phyloP scores from a whole-genome alignment of 1,284 basidiomycete species.

The Trametes polyzona region DNA sequence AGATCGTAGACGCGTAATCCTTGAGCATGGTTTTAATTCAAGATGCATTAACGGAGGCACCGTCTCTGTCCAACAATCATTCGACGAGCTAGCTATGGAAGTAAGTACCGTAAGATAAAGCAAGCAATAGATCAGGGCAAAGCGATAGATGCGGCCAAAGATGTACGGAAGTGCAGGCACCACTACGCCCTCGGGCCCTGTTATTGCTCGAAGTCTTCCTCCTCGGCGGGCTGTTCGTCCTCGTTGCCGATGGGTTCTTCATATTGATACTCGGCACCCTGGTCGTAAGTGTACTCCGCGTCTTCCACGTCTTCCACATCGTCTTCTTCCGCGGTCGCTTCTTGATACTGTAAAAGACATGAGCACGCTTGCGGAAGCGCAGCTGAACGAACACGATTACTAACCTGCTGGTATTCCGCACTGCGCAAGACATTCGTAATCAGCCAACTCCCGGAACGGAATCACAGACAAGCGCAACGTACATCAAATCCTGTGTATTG shows the following conservation, averaged over 20 bases:
- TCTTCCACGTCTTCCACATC: too few relatives aligned
- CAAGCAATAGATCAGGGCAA: neutral
- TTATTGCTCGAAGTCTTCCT: slow-evolving; percentile 8
- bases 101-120: slow-evolving; percentile 8
- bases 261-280: neutral
- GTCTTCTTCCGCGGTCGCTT: slow-evolving; percentile 51
- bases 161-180: neutral
- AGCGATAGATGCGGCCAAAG: neutral
- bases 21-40: too few relatives aligned
- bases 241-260: slow-evolving; percentile 15
- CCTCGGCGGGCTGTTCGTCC: slow-evolving; percentile 1
- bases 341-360: slow-evolving; percentile 57
- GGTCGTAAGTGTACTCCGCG: slow-evolving; percentile 34
- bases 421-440: slow-evolving; percentile 38
- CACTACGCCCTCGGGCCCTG: neutral
- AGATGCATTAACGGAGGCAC: neutral
- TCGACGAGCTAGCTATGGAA: too few relatives aligned
- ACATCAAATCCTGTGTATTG: slow-evolving; percentile 83
- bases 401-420: slow-evolving; percentile 74
- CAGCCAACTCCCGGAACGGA: neutral
- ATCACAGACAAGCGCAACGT: slow-evolving; percentile 36
- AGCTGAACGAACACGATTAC: slow-evolving; percentile 11
- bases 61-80: neutral
- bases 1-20: too few relatives aligned
- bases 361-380: too few relatives aligned